phyloP scores from a whole-genome alignment of 75 land plant species.

The Selaginella tamariscina region DNA sequence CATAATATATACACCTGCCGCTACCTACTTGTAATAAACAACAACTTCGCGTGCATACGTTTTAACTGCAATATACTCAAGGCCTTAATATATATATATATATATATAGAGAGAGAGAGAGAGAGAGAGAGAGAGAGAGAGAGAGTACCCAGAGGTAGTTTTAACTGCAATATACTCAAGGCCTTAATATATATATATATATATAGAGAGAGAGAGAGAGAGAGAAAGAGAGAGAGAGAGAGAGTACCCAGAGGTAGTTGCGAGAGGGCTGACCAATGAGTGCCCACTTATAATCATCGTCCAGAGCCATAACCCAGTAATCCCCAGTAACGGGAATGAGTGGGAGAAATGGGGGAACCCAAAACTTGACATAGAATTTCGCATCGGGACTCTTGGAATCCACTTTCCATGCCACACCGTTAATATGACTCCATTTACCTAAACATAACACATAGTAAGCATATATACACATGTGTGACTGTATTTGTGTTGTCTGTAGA shows the following conservation, averaged over 20 bases:
- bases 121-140: too few relatives aligned
- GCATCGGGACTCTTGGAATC: slow-evolving; percentile 70
- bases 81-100: not conserved
- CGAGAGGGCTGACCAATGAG: slow-evolving; percentile 64
- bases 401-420: slow-evolving; percentile 72
- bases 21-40: not conserved
- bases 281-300: slow-evolving; percentile 67
- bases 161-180: not conserved
- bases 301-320: slow-evolving; percentile 82
- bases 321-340: slow-evolving; percentile 70
- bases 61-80: not conserved
- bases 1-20: too few relatives aligned
- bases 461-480: too few relatives aligned
- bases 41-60: not conserved
- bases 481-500: too few relatives aligned
- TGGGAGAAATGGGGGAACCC: slow-evolving; percentile 83
- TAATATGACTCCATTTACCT: slow-evolving; percentile 60
- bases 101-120: too few relatives aligned
- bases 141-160: not conserved
- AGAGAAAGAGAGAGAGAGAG: not conserved
- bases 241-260: slow-evolving; percentile 53
- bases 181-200: not conserved
- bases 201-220: not conserved
- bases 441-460: too few relatives aligned
- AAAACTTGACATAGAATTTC: slow-evolving; percentile 76